phyloP scores from a whole-genome alignment of 139 green algal species.

The Chlamydomonas sp. region DNA sequence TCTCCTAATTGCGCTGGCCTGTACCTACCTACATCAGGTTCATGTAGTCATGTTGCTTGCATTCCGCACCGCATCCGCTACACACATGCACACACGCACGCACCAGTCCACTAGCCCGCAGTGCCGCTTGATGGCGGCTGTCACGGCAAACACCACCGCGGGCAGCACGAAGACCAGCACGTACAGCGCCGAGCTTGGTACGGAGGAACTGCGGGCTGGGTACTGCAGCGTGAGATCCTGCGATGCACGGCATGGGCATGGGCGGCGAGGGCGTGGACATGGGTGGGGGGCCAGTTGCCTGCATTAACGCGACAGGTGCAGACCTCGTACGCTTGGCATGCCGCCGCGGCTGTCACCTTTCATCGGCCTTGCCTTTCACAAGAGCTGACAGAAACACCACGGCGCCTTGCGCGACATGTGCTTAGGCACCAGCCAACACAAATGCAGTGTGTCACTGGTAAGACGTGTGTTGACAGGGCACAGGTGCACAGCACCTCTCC shows the following conservation, averaged over 20 bases:
- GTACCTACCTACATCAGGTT: not conserved
- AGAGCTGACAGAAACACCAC: too few species aligned
- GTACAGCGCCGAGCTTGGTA: conserved; percentile 14
- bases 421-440: too few species aligned
- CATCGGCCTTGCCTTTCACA: too few species aligned
- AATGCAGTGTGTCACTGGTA: too few species aligned
- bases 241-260: not conserved
- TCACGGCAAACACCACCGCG: conserved; percentile 5
- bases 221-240: conserved; percentile 12
- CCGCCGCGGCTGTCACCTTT: too few species aligned
- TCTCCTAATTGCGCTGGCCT: not conserved
- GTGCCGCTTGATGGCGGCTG: not conserved
- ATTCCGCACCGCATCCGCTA: not conserved
- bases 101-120: conserved; percentile 9
- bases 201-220: not conserved
- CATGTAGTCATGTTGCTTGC: not conserved
- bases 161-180: conserved; percentile 30
- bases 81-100: not conserved
- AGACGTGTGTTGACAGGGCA: too few species aligned
- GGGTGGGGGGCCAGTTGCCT: too few species aligned
- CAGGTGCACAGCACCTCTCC: too few species aligned
- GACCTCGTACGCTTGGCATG: not conserved
- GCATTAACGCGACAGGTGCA: not conserved
- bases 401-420: too few species aligned
- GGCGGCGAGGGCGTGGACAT: too few species aligned